These are phyloP conservation scores for Pichia sp. DNA, from an alignment of 1,139 yeast genomes.

Conservation along the genomic window DNA sequence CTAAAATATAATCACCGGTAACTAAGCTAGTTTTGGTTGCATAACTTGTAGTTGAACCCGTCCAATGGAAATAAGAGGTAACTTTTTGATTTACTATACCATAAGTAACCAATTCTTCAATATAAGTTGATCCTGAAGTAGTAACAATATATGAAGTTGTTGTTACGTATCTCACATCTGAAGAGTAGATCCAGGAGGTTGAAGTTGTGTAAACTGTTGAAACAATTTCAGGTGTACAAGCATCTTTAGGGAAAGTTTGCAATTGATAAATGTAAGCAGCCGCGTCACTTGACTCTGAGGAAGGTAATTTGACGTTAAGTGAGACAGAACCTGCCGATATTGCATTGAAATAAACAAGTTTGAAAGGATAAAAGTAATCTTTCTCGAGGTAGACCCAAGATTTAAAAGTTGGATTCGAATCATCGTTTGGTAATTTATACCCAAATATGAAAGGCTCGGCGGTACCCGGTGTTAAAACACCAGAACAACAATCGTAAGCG, in stretches of 20 bases:
- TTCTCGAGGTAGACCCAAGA: slow-evolving; percentile 13
- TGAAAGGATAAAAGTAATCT: slow-evolving; percentile 25
- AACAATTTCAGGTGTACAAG: slow-evolving; percentile 3
- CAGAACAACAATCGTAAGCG: slow-evolving; percentile 25
- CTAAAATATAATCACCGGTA: not conserved
- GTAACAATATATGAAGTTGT: not conserved
- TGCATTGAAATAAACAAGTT: slow-evolving; percentile 19
- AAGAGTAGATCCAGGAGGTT: not conserved
- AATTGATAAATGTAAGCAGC: slow-evolving; percentile 4
- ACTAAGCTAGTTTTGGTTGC: not conserved
- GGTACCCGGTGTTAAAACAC: slow-evolving; percentile 8
- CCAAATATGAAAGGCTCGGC: slow-evolving; percentile 12
- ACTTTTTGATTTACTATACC: not conserved
- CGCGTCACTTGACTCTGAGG: slow-evolving; percentile 11
- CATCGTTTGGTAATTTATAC: slow-evolving; percentile 5
- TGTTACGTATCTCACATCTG: not conserved
- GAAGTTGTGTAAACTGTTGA: slow-evolving; percentile 1
- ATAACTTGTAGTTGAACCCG: not conserved
- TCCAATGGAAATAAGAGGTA: not conserved
- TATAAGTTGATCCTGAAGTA: not conserved
- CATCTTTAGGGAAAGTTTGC: not conserved
- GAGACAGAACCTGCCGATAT: slow-evolving; percentile 8
- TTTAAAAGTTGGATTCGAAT: not conserved
- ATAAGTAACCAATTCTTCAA: not conserved
- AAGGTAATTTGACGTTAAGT: slow-evolving; percentile 13